A percentile compares a stretch with the other conserved stretches of the same genome.
Evolutionary conservation across 768 basidiomycete genomes (phyloP).

Genomic region (Gautieria morchelliformis): DNA sequence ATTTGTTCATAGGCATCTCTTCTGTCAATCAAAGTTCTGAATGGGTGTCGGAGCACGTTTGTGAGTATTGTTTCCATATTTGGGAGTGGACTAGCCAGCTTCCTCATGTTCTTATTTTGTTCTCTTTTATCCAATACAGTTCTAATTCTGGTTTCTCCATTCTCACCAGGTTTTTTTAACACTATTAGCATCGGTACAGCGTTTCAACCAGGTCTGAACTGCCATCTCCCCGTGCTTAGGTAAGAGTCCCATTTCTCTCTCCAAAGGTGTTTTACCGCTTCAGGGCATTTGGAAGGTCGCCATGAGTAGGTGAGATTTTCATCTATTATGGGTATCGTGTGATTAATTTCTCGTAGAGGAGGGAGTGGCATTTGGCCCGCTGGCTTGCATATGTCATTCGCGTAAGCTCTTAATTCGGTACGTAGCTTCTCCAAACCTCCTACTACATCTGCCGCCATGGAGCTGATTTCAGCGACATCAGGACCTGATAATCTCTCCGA

Average conservation of each 20-base stretch:
- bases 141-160: slow-evolving; percentile 13
- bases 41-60: slow-evolving; percentile 13
- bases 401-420: slow-evolving; percentile 14
- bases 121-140: slow-evolving; percentile 20
- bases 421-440: slow-evolving; percentile 10
- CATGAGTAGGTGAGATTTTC: slow-evolving; percentile 25
- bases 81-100: slow-evolving; percentile 19
- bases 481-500: not conserved
- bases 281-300: slow-evolving; percentile 28
- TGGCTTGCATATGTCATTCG: slow-evolving; percentile 10
- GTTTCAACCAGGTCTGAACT: slow-evolving; percentile 17
- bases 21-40: slow-evolving; percentile 19
- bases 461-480: slow-evolving; percentile 8
- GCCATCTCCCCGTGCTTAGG: slow-evolving; percentile 23
- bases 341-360: slow-evolving; percentile 25
- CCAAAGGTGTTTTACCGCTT: slow-evolving; percentile 19
- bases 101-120: slow-evolving; percentile 23
- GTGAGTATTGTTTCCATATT: slow-evolving; percentile 20
- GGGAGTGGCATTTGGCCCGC: slow-evolving; percentile 16
- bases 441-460: slow-evolving; percentile 12
- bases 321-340: slow-evolving; percentile 27
- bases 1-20: slow-evolving; percentile 28
- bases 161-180: slow-evolving; percentile 15
- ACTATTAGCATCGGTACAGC: slow-evolving; percentile 26
- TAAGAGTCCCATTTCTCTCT: slow-evolving; percentile 22